Evolutionary conservation across 129 eudicot genomes (phyloP), one percentile per base, ranked within the genome.

Genomic region (Chrysanthemum makinoi): DNA sequence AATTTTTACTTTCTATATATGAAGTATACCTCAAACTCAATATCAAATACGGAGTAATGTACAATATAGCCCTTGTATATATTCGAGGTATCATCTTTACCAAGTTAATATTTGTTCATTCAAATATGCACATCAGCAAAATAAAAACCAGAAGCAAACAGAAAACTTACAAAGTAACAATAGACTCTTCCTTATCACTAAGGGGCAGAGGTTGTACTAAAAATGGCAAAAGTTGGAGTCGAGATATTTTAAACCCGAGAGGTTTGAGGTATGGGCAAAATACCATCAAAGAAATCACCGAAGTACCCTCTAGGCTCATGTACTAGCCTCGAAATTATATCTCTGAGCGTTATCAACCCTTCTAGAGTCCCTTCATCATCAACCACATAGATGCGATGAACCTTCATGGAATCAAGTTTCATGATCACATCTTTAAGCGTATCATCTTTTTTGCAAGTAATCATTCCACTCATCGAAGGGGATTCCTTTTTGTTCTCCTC

Each of bases 261-360:
- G 69, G 79, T 84, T 19, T 83, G 85, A n/a, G 98, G 98, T 75
- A 85, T 75, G 16, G 98, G 98, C 77, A 88, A 59, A 58, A 87
- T 87, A 15, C 98, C 98, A 50, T 94, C 95, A 26, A 94, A 94
- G 90, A 94, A 87, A 74, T 94, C 98, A 10, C 98, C 98, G 75
- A 89, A 87, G 72, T 94, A 94, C 11, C 96, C 96, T 10, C 87
- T 90, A 51, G 98, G 98, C 77, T 94, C 98, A 55, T 89, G 91
- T 61, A 89, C 98, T 17, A 94, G 83, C 91, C 79, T 94, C 4
- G 98, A 89, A 67, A 94, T 94, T 18, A 94, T 94, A 83, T 94
- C 96, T 78, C 96, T 89, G 15, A 89, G 98, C 2, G 96, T 94
- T 49, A 89, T 89, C 20, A 89, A 87, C 18, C 98, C 96, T 74